Conservation (phyloP, 148 eudicot genomes). For the Amaranthus cruentus region DNA sequence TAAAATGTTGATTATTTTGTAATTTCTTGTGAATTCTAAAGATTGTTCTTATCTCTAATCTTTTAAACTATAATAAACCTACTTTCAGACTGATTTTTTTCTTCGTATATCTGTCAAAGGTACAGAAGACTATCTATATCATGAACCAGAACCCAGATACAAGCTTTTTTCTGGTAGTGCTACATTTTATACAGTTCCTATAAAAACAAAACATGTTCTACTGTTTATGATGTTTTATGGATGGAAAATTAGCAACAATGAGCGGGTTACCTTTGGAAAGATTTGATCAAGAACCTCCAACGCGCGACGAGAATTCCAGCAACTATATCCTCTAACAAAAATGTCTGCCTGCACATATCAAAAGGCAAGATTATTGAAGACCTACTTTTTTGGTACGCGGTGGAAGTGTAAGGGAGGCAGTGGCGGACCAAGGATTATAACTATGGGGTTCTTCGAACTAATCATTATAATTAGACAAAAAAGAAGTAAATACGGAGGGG, state of each 20-base stretch:
- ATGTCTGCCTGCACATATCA: slow-evolving; percentile 63
- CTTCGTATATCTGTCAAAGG: neutral
- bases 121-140: neutral
- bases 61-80: neutral
- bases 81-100: neutral
- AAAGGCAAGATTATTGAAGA: slow-evolving; percentile 3
- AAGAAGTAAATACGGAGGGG: too few relatives aligned
- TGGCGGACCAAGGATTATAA: too few relatives aligned
- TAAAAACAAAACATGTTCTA: neutral
- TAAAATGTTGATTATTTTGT: neutral
- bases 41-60: neutral
- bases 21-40: neutral
- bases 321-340: slow-evolving; percentile 70
- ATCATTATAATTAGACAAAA: too few relatives aligned
- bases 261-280: slow-evolving; percentile 67
- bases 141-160: neutral
- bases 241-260: neutral
- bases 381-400: too few relatives aligned
- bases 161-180: neutral
- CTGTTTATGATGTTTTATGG: neutral
- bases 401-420: too few relatives aligned
- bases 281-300: slow-evolving; percentile 68
- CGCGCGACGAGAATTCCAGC: slow-evolving; percentile 93
- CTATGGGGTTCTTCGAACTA: too few relatives aligned
- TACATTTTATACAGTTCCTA: neutral